These are phyloP conservation scores for Mortierella sp. DNA, from an alignment of 371 early-diverging fungal species.

Conservation along the genomic window DNA sequence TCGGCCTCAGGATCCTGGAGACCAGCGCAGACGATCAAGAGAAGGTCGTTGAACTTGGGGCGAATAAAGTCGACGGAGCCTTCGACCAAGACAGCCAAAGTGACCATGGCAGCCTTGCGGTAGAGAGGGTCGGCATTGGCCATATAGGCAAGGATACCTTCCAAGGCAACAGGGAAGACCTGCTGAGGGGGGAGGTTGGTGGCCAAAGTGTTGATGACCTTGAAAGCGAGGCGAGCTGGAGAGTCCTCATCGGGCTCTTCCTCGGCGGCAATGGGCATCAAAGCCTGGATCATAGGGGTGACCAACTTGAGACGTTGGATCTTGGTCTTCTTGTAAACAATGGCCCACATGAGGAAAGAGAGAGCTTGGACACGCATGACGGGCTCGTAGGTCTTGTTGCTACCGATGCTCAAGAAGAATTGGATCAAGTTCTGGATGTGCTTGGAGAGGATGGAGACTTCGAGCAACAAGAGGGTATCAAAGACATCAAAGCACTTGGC, in stretches of 20 bases:
- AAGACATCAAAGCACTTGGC: slow-evolving; percentile 87
- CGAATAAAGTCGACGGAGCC: slow-evolving; percentile 90
- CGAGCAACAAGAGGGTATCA: slow-evolving; percentile 81
- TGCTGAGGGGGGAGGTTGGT: slow-evolving; percentile 88
- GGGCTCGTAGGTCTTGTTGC: slow-evolving; percentile 75
- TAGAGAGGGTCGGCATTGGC: slow-evolving; percentile 76
- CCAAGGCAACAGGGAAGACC: slow-evolving; percentile 84
- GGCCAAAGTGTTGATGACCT: slow-evolving; percentile 81
- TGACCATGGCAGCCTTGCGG: slow-evolving; percentile 92
- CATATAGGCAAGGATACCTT: slow-evolving; percentile 80
- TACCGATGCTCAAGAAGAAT: slow-evolving; percentile 80
- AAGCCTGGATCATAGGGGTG: slow-evolving; percentile 77
- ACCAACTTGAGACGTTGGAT: slow-evolving; percentile 86
- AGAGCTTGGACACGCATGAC: slow-evolving; percentile 84
- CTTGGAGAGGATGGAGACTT: slow-evolving; percentile 81
- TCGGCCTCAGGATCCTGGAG: slow-evolving; percentile 82
- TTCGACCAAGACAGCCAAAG: slow-evolving; percentile 86
- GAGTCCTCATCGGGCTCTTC: slow-evolving; percentile 90
- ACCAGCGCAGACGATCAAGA: slow-evolving; percentile 81
- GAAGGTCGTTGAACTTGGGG: slow-evolving; percentile 77
- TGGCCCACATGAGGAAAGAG: slow-evolving; percentile 88
- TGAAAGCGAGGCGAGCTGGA: slow-evolving; percentile 79
- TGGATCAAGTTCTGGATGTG: slow-evolving; percentile 84
- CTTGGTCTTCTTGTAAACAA: slow-evolving; percentile 84
- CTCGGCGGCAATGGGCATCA: slow-evolving; percentile 90